Evolutionary conservation across 768 basidiomycete species (phyloP).

Genomic region (Ramaria sp.): DNA sequence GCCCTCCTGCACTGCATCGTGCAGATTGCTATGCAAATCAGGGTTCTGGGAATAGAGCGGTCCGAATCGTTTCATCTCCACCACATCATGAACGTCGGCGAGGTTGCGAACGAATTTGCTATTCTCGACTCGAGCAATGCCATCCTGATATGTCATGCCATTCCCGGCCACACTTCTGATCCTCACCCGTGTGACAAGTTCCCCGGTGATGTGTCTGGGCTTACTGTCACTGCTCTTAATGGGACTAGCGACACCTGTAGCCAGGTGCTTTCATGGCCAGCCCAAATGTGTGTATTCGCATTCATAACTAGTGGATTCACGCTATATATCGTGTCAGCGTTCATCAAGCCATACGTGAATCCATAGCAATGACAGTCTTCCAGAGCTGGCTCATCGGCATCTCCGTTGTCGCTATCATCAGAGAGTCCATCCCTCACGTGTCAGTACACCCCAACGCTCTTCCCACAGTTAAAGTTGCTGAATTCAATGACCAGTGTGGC

Average conservation of each 20-base stretch:
- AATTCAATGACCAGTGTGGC: constrained; percentile 27
- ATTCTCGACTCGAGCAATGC: constrained; percentile 12
- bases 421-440: constrained; percentile 42
- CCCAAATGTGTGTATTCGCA: constrained; percentile 27
- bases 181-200: not conserved
- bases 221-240: not conserved
- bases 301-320: not conserved
- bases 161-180: constrained; percentile 21
- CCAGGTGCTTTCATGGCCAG: constrained; percentile 34
- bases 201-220: not conserved
- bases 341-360: constrained; percentile 35
- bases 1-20: constrained; percentile 30
- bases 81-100: constrained; percentile 20
- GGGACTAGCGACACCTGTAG: constrained; percentile 23
- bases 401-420: constrained; percentile 34
- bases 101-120: constrained; percentile 17
- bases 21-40: constrained; percentile 30
- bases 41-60: constrained; percentile 27
- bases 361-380: constrained; percentile 33
- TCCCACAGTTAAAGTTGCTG: not conserved
- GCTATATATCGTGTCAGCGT: constrained; percentile 23
- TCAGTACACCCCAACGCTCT: constrained; percentile 16
- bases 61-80: constrained; percentile 24
- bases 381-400: constrained; percentile 38
- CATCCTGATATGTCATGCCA: constrained; percentile 27